phyloP scores from a whole-genome alignment of 2,329 filamentous ascomycete species.

The Macrophomina pseudophaseolina region DNA sequence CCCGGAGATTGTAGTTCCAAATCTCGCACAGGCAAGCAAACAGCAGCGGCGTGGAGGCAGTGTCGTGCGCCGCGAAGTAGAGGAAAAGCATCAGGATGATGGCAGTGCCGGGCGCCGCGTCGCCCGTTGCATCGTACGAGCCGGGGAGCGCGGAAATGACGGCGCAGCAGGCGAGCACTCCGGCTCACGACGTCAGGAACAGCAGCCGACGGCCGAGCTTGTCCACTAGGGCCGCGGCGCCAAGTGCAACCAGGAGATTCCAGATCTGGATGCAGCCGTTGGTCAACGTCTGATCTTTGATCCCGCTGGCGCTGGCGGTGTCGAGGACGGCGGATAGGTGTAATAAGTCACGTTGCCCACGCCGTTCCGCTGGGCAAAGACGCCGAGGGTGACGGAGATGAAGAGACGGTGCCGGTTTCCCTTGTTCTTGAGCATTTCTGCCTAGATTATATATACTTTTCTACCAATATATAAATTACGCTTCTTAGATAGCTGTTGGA shows the following conservation, averaged over 20 bases:
- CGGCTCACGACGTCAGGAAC: conserved; percentile 43
- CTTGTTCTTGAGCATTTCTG: conserved; percentile 52
- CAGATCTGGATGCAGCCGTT: conserved; percentile 43
- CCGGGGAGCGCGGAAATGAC: conserved; percentile 30
- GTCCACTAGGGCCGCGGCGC: conserved; percentile 41
- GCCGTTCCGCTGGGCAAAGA: conserved; percentile 65
- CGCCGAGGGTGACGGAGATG: conserved; percentile 59
- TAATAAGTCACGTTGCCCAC: conserved; percentile 55
- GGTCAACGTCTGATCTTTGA: conserved; percentile 46
- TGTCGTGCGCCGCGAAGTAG: conserved; percentile 34
- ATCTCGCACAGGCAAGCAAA: conserved; percentile 53
- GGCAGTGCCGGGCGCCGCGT: conserved; percentile 32
- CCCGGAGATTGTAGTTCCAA: conserved; percentile 52
- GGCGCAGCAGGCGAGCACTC: conserved; percentile 47
- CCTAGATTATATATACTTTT: conserved; percentile 37
- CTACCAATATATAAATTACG: too few relatives aligned
- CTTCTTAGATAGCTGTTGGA: too few relatives aligned
- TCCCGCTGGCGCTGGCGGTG: conserved; percentile 40
- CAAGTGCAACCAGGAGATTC: conserved; percentile 62
- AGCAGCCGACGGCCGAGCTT: conserved; percentile 40
- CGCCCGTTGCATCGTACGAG: conserved; percentile 8
- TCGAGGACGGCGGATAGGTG: conserved; percentile 41
- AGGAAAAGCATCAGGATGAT: conserved; percentile 38
- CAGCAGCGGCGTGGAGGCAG: conserved; percentile 41
- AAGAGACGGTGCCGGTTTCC: conserved; percentile 61